phyloP scores from a whole-genome alignment of 306 rosid genomes.

The Acacia melanoxylon region DNA sequence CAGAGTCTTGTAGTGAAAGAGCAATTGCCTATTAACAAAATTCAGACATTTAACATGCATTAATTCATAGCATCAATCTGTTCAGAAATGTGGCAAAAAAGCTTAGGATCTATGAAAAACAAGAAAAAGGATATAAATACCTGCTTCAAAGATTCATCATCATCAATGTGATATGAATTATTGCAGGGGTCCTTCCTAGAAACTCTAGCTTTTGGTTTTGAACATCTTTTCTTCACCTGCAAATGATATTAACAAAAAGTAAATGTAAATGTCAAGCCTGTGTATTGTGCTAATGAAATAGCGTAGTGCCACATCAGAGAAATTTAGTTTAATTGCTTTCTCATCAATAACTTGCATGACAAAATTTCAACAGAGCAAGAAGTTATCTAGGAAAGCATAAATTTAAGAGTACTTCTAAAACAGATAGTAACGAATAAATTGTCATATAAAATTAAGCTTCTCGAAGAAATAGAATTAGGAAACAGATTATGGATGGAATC shows the following conservation, averaged over 20 bases:
- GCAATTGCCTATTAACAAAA: conserved; percentile 69
- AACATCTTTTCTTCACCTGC: conserved; percentile 53
- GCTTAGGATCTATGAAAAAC: conserved; percentile 15
- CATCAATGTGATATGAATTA: conserved; percentile 42
- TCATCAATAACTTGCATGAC: not conserved
- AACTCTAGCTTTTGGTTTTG: conserved; percentile 45
- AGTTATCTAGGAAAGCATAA: not conserved
- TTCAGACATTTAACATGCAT: conserved; percentile 31
- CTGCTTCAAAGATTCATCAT: conserved; percentile 71
- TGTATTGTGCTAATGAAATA: not conserved
- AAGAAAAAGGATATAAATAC: conserved; percentile 37
- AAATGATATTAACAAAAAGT: conserved; percentile 18
- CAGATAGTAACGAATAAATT: not conserved
- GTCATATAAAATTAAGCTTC: not conserved
- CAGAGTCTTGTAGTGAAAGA: conserved; percentile 67
- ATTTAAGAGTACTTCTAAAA: not conserved
- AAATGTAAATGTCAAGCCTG: not conserved
- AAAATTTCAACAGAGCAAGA: not conserved
- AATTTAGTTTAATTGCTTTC: not conserved
- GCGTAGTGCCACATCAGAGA: not conserved
- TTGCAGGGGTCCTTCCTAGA: conserved; percentile 30
- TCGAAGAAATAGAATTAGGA: not conserved
- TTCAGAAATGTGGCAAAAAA: conserved; percentile 8
- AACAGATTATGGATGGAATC: not conserved
- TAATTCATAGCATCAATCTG: not conserved